Evolutionary conservation across 1,284 basidiomycete genomes (phyloP).

Genomic region (Sporisorium iseilematis-ciliati): DNA sequence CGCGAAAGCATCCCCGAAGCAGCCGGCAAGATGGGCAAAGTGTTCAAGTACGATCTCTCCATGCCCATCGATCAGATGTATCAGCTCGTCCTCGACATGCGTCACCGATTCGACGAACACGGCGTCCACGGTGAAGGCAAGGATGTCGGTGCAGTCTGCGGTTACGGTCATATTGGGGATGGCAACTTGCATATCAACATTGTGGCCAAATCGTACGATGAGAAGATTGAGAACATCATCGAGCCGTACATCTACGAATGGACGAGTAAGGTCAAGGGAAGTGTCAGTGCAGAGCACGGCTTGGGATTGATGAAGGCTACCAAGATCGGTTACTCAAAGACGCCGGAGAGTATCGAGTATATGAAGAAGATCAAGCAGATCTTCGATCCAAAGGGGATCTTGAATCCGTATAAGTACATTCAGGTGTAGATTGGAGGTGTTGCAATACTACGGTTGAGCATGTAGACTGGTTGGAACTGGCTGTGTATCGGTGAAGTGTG

Average conservation of each 20-base stretch:
- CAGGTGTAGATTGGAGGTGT: conserved; percentile 32
- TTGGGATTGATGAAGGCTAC: conserved; percentile 94
- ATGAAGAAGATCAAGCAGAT: conserved; percentile 93
- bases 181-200: conserved; percentile 96
- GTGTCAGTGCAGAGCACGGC: conserved; percentile 96
- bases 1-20: conserved; percentile 96
- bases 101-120: conserved; percentile 79
- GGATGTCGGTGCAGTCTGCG: conserved; percentile 75
- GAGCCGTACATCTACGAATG: conserved; percentile 97
- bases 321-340: conserved; percentile 90
- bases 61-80: conserved; percentile 91
- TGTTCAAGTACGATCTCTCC: conserved; percentile 98
- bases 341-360: conserved; percentile 80
- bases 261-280: conserved; percentile 78
- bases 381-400: conserved; percentile 90
- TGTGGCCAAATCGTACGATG: conserved; percentile 84
- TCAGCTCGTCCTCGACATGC: conserved; percentile 84
- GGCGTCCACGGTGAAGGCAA: conserved; percentile 80
- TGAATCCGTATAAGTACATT: conserved; percentile 83
- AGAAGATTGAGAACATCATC: conserved; percentile 85
- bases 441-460: background rate
- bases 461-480: too few relatives aligned
- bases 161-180: conserved; percentile 97
- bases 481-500: too few relatives aligned
- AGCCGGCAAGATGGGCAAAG: conserved; percentile 90